These are phyloP conservation scores for Trametes meyenii DNA, from an alignment of 768 basidiomycete genomes.

Conservation along the genomic window DNA sequence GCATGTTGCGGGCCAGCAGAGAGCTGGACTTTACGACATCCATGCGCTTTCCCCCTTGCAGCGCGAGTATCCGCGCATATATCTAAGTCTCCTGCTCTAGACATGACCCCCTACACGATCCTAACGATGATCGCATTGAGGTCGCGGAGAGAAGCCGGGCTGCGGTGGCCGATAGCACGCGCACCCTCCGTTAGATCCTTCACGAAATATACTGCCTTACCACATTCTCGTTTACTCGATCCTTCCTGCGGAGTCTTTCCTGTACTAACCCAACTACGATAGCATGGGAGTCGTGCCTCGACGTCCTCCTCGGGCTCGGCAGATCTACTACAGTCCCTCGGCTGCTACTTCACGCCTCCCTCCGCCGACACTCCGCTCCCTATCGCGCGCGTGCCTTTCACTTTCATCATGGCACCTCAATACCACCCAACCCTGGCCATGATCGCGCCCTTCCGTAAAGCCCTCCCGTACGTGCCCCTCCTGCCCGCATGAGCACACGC, in stretches of 20 bases:
- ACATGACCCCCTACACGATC: no score
- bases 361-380: constrained; percentile 55
- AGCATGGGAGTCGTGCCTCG: constrained; percentile 92
- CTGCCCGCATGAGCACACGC: not conserved
- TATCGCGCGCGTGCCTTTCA: constrained; percentile 76
- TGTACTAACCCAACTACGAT: not conserved
- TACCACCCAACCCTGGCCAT: constrained; percentile 87
- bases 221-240: not conserved
- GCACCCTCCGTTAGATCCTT: no score
- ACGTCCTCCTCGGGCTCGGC: constrained; percentile 95
- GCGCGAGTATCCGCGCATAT: no score
- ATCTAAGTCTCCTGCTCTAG: no score
- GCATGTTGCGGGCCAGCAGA: no score
- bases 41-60: no score
- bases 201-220: no score
- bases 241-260: no score
- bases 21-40: no score
- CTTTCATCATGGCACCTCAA: constrained; percentile 91
- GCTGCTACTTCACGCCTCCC: constrained; percentile 71
- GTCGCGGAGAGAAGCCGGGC: no score
- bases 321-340: constrained; percentile 85
- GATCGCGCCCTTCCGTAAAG: constrained; percentile 82
- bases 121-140: no score
- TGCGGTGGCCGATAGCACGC: no score
- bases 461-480: constrained; percentile 65